Evolutionary conservation across 345 rosid species (phyloP).

Genomic region (Carallia brachiata): DNA sequence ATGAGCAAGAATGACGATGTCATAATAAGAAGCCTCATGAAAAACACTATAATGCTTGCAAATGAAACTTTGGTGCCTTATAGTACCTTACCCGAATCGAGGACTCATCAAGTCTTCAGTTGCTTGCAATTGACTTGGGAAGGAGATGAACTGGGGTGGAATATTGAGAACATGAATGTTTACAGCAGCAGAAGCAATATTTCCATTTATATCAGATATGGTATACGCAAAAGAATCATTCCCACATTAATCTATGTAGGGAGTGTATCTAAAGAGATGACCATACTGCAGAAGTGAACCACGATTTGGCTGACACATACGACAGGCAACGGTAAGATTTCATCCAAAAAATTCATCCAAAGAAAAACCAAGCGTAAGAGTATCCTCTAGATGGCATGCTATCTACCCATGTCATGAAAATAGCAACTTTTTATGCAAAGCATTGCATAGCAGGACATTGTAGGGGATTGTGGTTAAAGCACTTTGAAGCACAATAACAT

Average conservation of each 20-base stretch:
- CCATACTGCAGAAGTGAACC: constrained; percentile 80
- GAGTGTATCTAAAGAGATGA: constrained; percentile 74
- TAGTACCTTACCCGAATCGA: constrained; percentile 49
- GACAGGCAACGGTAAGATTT: constrained; percentile 8
- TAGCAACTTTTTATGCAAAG: not conserved
- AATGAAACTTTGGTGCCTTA: not conserved
- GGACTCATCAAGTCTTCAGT: constrained; percentile 76
- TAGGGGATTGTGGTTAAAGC: not conserved
- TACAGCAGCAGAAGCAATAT: constrained; percentile 60
- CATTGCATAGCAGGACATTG: not conserved
- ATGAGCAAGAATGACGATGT: not conserved
- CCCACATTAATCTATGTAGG: constrained; percentile 63
- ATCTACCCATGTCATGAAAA: not conserved
- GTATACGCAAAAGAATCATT: constrained; percentile 68
- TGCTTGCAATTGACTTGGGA: constrained; percentile 65
- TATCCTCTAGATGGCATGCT: not conserved
- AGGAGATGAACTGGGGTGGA: constrained; percentile 79
- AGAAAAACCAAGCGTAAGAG: not conserved
- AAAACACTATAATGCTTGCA: not conserved
- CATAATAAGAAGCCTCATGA: not conserved
- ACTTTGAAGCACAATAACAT: no score
- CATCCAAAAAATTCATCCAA: not conserved
- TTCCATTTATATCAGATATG: constrained; percentile 61
- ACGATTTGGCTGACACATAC: constrained; percentile 59
- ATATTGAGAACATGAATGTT: constrained; percentile 56